Evolutionary conservation across 2,329 filamentous ascomycete species (phyloP), one percentile per base, ranked within the genome.

Genomic region (Penicillium concentricum): DNA sequence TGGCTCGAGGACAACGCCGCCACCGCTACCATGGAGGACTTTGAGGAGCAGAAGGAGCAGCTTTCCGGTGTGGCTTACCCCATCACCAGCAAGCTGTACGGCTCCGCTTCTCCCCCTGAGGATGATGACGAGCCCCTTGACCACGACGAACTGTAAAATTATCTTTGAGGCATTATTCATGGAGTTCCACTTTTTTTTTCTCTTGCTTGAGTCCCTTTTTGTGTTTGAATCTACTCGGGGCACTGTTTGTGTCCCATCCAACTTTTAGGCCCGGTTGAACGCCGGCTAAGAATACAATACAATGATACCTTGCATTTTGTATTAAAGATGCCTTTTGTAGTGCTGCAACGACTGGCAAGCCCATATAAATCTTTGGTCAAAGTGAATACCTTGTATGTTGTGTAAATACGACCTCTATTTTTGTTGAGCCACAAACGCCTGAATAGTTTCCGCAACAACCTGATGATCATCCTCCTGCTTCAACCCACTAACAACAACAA

Each of bases 31-130:
- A 84, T 91, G 58, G 93, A 97, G 82, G 94, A 97, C 82, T 97
- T 97, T 71, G 92, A 97, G 79, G 94, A 99, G 86, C 93, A 97
- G 84, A 96, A 95, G 84, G 93, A 99, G 89, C 97, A 97, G 86
- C 86, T 99, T 67, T 95, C 90, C 70, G 89, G 90, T 77, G 90
- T 97, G 64, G 94, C 94, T 53, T 97, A 97, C 82, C 94, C 94
- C 67, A 99, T 99, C 81, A 99, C 94, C 70, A 96, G 91, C 82
- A 99, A 99, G 87, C 85, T 97, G 72, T 97, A 97, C 83, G 81
- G 82, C 83, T 67, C 64, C 70, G 86, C 85, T 68, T 84, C 82
- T 71, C 86, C 81, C 58, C 81, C 82, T 4, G 83, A 79, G 61
- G 88, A 87, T 60, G 89, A 91, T 65, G 89, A 92, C 66, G 89